phyloP scores from a whole-genome alignment of 768 basidiomycete genomes.

The Tulasnella sp. region DNA sequence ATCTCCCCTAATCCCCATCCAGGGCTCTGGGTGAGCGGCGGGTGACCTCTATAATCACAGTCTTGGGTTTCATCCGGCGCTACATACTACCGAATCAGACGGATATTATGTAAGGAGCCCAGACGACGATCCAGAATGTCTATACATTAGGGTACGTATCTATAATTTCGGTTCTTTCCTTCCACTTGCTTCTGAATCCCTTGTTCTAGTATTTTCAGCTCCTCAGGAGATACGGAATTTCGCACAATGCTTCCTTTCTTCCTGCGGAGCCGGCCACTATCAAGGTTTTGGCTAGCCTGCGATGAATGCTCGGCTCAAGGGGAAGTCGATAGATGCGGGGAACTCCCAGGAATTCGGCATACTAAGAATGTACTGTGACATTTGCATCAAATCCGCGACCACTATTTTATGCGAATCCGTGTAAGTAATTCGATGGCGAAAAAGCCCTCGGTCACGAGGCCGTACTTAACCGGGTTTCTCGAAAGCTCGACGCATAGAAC shows the following conservation, averaged over 20 bases:
- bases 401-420: neutral
- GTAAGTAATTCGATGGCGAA: neutral
- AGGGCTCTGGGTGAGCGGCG: neutral
- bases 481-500: neutral
- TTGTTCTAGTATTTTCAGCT: conserved; percentile 10
- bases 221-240: neutral
- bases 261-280: conserved; percentile 12
- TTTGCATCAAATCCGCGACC: neutral
- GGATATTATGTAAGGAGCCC: conserved; percentile 16
- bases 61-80: conserved; percentile 9
- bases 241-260: conserved; percentile 12
- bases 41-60: neutral
- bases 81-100: neutral
- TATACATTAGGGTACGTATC: neutral
- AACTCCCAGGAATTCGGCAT: conserved; percentile 9
- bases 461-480: neutral
- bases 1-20: conserved; percentile 19
- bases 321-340: conserved; percentile 1
- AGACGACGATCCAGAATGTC: conserved; percentile 12
- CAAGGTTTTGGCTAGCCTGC: conserved; percentile 13
- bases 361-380: conserved; percentile 2
- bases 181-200: conserved; percentile 7
- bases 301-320: conserved; percentile 2
- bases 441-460: neutral
- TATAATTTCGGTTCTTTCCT: conserved; percentile 13